Base-by-base conservation (phyloP, 2,329 filamentous ascomycete genomes). In the Nemania sp. region DNA sequence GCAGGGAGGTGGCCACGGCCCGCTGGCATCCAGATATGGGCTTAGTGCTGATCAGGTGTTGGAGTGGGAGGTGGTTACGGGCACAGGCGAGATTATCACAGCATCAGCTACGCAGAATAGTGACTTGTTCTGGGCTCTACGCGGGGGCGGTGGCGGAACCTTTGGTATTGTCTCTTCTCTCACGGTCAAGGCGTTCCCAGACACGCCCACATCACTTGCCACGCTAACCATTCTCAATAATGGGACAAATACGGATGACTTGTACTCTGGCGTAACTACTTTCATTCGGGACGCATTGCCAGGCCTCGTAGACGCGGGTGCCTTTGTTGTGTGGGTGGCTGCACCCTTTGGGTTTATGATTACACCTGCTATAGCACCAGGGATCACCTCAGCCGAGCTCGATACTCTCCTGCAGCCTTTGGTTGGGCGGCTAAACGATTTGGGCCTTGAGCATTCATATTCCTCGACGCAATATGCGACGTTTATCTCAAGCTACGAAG, bases 91-190 rank as follows among this genome's bases (percentile, higher is more conserved):
- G 18, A 73, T 84, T n/a, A 69, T 89, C 1, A 83, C 77, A 1
- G 87, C 87, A 0, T 84, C 80, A 3, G 80, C 79, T 0, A 74
- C 73, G 0, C 69, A 84, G 32, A 86, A 90, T 70, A 66, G 79
- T 0, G 88, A 90, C 60, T 79, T 91, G 0, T 90, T 87, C 79
- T 92, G 88, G 89, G 89, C 89, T 1, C 76, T 90, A 0, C 81
- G 81, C 49, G 88, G 88, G 3, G 88, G 88, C 0, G 88, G 89
- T 1, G 85, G 83, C 8, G 86, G 87, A 15, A 89, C 83, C 27
- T 91, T 85, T 70, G 88, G 81, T 1, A 80, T 90, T 1, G 86
- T 90, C 1, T 76, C 83, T 13, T 86, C 85, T 2, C 80, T 89
- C 75, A 89, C 86, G 0, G 79, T 85, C 47, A 86, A 85, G 68